Conservation (phyloP, 192 early-diverging fungal species). For the Lobulomyces angularis region DNA sequence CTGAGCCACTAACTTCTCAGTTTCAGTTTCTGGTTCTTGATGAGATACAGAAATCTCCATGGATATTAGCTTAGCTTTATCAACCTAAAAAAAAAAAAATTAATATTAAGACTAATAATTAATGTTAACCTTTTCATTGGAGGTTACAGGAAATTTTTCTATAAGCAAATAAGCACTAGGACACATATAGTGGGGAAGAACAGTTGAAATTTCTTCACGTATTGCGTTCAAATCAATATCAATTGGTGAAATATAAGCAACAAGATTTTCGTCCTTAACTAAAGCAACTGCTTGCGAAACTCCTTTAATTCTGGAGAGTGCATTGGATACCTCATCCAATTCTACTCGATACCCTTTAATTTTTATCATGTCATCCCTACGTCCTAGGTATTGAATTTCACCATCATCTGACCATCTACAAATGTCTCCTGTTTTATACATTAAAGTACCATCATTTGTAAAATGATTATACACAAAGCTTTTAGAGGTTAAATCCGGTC, state of each 20-base stretch:
- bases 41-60: too few relatives aligned
- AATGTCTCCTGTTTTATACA: slow-evolving; percentile 22
- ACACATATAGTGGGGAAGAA: too few relatives aligned
- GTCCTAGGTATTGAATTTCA: slow-evolving; percentile 12
- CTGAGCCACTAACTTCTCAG: background rate
- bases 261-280: background rate
- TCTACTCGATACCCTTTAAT: slow-evolving; percentile 34
- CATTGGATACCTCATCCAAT: slow-evolving; percentile 18
- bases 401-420: slow-evolving; percentile 2
- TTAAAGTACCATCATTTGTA: background rate
- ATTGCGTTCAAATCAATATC: too few relatives aligned
- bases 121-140: too few relatives aligned
- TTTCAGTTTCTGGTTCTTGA: too few relatives aligned
- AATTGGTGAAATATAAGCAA: background rate
- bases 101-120: too few relatives aligned
- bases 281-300: background rate
- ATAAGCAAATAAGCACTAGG: background rate
- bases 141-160: background rate
- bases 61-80: too few relatives aligned
- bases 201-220: too few relatives aligned
- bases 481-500: slow-evolving; percentile 9
- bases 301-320: background rate
- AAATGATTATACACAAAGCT: slow-evolving; percentile 8
- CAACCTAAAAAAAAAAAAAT: too few relatives aligned
- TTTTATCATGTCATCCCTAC: slow-evolving; percentile 37